These are phyloP conservation scores for Apophysomyces variabilis DNA, from an alignment of 371 early-diverging fungal species.

Conservation along the genomic window DNA sequence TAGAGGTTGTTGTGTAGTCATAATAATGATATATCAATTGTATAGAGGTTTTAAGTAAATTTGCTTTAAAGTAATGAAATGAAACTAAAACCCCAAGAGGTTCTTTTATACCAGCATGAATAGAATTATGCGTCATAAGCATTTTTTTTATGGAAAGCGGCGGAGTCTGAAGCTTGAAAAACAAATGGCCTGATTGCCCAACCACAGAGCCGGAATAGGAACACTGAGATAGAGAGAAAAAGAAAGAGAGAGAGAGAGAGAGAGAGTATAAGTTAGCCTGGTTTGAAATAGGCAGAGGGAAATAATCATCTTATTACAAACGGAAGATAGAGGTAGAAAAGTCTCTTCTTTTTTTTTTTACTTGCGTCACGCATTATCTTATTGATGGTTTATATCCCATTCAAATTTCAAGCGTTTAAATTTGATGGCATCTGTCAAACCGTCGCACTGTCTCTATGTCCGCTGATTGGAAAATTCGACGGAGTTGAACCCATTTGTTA, in stretches of 20 bases:
- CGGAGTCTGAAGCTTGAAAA: constrained; percentile 9
- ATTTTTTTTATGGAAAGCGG: neutral
- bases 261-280: neutral
- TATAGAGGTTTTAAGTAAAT: too few species aligned
- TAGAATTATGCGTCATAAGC: constrained; percentile 3
- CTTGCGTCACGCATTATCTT: constrained; percentile 3
- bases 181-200: constrained; percentile 8
- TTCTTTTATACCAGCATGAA: neutral
- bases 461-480: constrained; percentile 75
- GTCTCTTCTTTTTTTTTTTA: constrained; percentile 5
- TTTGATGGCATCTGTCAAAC: constrained; percentile 87
- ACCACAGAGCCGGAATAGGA: neutral
- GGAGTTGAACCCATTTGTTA: constrained; percentile 90
- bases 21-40: neutral
- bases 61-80: neutral
- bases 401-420: constrained; percentile 50
- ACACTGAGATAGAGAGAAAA: too few species aligned
- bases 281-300: neutral
- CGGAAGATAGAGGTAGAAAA: too few species aligned
- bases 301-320: too few species aligned
- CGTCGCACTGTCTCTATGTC: constrained; percentile 85
- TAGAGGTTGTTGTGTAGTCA: constrained; percentile 23
- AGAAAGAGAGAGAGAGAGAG: too few species aligned
- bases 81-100: neutral
- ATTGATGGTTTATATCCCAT: constrained; percentile 26